Evolutionary conservation across 2,329 filamentous ascomycete species (phyloP).

Genomic region (Diaporthe australafricana): DNA sequence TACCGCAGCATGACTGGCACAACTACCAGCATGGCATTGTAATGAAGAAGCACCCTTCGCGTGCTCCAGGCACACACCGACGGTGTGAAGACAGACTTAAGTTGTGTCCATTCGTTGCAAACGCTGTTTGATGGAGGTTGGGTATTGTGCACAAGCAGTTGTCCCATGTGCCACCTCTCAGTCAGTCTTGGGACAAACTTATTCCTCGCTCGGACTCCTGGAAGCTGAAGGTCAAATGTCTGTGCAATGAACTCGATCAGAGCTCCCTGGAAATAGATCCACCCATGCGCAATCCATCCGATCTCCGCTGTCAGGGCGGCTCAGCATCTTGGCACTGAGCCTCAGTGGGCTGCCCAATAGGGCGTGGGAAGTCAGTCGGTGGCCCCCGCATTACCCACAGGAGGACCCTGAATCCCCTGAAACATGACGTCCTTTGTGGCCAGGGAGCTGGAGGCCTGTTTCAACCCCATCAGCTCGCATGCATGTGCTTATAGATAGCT

Average conservation of each 20-base stretch:
- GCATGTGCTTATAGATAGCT: slow-evolving; percentile 15
- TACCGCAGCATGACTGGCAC: too few species aligned
- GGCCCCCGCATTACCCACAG: slow-evolving; percentile 29
- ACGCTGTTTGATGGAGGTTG: background rate
- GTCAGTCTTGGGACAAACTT: background rate
- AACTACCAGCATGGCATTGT: too few species aligned
- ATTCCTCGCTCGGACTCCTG: slow-evolving; percentile 9
- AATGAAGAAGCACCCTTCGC: background rate
- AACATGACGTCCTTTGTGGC: slow-evolving; percentile 35
- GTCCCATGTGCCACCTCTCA: background rate
- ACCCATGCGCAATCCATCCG: slow-evolving; percentile 8
- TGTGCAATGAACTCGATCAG: slow-evolving; percentile 3
- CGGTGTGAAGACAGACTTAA: background rate
- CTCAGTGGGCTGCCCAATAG: slow-evolving; percentile 20
- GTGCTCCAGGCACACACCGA: too few species aligned
- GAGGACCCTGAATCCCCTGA: slow-evolving; percentile 29
- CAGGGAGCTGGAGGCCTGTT: slow-evolving; percentile 32
- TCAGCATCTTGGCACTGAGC: slow-evolving; percentile 25
- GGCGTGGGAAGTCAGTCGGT: background rate
- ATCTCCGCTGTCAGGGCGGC: slow-evolving; percentile 23
- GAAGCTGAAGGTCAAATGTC: background rate
- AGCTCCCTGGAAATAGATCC: slow-evolving; percentile 15
- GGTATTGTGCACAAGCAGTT: too few species aligned
- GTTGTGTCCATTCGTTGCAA: background rate
- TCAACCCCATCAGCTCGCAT: slow-evolving; percentile 27